A percentile compares a stretch with the other conserved stretches of the same genome.
phyloP scores from a whole-genome alignment of 73 alveolate species.

The Tetrahymena malaccensis region DNA sequence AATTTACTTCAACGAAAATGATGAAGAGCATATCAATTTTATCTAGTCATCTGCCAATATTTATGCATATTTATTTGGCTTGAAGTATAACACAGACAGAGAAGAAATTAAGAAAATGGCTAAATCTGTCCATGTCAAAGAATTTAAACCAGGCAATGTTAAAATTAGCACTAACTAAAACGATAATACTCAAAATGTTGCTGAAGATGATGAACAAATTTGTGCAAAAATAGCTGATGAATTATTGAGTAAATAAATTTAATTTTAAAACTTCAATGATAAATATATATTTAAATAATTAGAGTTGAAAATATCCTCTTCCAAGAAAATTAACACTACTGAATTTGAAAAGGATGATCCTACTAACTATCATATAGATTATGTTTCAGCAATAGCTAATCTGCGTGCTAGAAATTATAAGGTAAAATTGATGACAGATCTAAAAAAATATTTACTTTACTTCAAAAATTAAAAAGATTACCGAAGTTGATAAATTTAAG shows the following conservation, averaged over 20 bases:
- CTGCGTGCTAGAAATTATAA: constrained; percentile 83
- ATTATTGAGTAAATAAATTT: not conserved
- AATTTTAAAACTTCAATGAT: no score
- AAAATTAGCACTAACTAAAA: constrained; percentile 69
- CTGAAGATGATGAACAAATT: constrained; percentile 29
- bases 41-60: constrained; percentile 72
- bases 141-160: constrained; percentile 66
- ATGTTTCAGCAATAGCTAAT: constrained; percentile 95
- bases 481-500: constrained; percentile 4
- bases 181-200: constrained; percentile 44
- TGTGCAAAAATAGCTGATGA: constrained; percentile 61
- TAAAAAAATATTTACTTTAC: not conserved
- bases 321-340: constrained; percentile 57
- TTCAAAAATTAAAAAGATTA: not conserved
- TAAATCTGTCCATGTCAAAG: constrained; percentile 51
- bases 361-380: constrained; percentile 95
- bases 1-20: constrained; percentile 51
- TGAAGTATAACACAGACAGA: constrained; percentile 25
- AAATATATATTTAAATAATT: no score
- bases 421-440: not conserved
- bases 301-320: constrained; percentile 52
- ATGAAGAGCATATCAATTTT: constrained; percentile 64
- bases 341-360: constrained; percentile 97
- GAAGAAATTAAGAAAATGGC: constrained; percentile 58
- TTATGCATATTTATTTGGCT: constrained; percentile 64